Evolutionary conservation across 352 stramenopile species (phyloP).

Genomic region (Lagenidium sp.): DNA sequence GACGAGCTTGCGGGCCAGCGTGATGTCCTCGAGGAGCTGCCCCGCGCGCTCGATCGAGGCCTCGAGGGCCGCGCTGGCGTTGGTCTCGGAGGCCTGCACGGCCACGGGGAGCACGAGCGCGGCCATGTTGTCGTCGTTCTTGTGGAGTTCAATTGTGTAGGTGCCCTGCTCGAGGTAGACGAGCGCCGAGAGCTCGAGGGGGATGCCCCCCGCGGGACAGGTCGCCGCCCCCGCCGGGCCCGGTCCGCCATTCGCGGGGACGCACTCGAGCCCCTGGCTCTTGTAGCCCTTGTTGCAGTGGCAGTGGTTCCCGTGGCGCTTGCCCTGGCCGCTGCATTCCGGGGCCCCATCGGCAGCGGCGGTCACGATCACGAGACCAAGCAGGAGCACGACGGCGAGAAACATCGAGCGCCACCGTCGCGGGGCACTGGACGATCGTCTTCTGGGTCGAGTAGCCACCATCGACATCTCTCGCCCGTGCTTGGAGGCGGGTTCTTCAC

Average conservation of each 20-base stretch:
- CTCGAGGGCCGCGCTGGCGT: slow-evolving; percentile 7
- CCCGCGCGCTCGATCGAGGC: slow-evolving; percentile 15
- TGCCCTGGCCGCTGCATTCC: slow-evolving; percentile 32
- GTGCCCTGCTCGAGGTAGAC: slow-evolving; percentile 33
- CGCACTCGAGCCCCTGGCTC: slow-evolving; percentile 25
- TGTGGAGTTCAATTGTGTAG: slow-evolving; percentile 26
- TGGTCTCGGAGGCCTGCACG: slow-evolving; percentile 9
- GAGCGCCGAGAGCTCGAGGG: slow-evolving; percentile 29
- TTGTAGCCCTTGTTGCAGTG: slow-evolving; percentile 31
- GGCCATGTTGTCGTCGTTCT: slow-evolving; percentile 39
- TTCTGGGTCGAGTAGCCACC: too few species aligned
- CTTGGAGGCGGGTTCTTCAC: too few species aligned
- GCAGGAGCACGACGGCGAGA: slow-evolving; percentile 5
- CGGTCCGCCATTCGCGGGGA: slow-evolving; percentile 13
- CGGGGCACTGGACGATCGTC: not conserved
- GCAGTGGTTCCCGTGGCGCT: slow-evolving; percentile 34
- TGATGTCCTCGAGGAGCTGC: slow-evolving; percentile 24
- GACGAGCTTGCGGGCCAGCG: slow-evolving; percentile 29
- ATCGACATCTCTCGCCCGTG: too few species aligned
- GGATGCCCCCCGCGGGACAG: slow-evolving; percentile 25
- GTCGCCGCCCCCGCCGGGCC: slow-evolving; percentile 6
- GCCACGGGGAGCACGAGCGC: slow-evolving; percentile 26
- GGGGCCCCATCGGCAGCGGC: slow-evolving; percentile 10
- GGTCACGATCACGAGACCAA: slow-evolving; percentile 5
- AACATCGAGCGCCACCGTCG: not conserved